phyloP scores from a whole-genome alignment of 2,329 filamentous ascomycete species.

The Paecilomyces niveus region DNA sequence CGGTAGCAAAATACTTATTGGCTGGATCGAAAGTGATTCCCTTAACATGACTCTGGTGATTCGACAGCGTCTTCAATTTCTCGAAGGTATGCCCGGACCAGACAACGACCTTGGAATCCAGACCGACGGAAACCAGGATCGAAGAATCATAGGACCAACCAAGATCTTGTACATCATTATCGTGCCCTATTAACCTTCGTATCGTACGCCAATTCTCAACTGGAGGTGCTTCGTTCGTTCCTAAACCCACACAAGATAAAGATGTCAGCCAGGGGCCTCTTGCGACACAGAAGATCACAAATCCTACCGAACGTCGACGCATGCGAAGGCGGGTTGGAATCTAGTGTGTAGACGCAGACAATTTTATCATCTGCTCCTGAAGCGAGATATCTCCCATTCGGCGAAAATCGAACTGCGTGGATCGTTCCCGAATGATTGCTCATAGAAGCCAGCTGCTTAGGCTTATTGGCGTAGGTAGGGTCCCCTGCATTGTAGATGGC shows the following conservation, averaged over 20 bases:
- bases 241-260: slow-evolving; percentile 32
- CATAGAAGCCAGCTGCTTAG: slow-evolving; percentile 93
- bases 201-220: slow-evolving; percentile 98
- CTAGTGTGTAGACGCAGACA: slow-evolving; percentile 91
- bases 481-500: slow-evolving; percentile 78
- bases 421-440: slow-evolving; percentile 98
- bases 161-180: slow-evolving; percentile 96
- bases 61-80: slow-evolving; percentile 86
- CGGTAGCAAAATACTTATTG: slow-evolving; percentile 98
- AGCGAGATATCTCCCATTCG: slow-evolving; percentile 88
- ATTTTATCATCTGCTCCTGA: slow-evolving; percentile 98
- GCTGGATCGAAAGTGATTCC: slow-evolving; percentile 97
- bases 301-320: slow-evolving; percentile 67
- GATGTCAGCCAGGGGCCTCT: slow-evolving; percentile 3
- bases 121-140: slow-evolving; percentile 86
- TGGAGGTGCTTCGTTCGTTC: slow-evolving; percentile 80
- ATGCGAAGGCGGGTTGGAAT: slow-evolving; percentile 70
- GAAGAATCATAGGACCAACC: slow-evolving; percentile 97
- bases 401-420: slow-evolving; percentile 92
- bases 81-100: slow-evolving; percentile 99
- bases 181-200: slow-evolving; percentile 86
- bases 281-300: background rate
- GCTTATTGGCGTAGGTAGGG: slow-evolving; percentile 61
- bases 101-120: slow-evolving; percentile 96
- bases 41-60: slow-evolving; percentile 96